phyloP scores from a whole-genome alignment of 768 basidiomycete species.

The Hygrocybe punicea region DNA sequence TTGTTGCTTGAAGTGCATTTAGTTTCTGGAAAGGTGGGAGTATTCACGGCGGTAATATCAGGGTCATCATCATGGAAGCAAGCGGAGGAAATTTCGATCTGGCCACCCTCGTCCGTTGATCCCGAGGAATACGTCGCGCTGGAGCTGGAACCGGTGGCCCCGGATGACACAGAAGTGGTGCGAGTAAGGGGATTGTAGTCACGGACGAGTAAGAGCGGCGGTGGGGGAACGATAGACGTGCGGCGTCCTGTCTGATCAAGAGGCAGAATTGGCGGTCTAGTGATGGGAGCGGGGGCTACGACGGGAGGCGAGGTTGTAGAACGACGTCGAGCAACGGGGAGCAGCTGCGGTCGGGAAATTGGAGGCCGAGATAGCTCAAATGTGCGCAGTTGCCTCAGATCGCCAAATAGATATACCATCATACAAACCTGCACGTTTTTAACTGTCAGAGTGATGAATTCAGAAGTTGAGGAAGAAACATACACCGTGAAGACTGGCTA shows the following conservation, averaged over 20 bases:
- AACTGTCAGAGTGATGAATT: background rate
- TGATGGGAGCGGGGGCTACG: conserved; percentile 14
- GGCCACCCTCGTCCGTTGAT: conserved; percentile 21
- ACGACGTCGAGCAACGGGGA: conserved; percentile 19
- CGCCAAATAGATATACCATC: conserved; percentile 77
- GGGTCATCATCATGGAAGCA: conserved; percentile 24
- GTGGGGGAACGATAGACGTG: conserved; percentile 26
- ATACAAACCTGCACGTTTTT: conserved; percentile 42
- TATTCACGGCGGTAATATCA: conserved; percentile 14
- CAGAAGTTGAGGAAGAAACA: background rate
- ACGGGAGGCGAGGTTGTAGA: conserved; percentile 21
- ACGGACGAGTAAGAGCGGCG: conserved; percentile 27
- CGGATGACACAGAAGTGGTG: conserved; percentile 17
- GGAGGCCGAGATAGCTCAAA: conserved; percentile 73
- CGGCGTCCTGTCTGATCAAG: conserved; percentile 19
- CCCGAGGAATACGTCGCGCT: conserved; percentile 23
- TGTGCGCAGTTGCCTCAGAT: conserved; percentile 70
- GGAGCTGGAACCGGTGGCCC: conserved; percentile 11
- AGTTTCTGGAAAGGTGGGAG: conserved; percentile 16
- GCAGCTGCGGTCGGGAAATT: conserved; percentile 49
- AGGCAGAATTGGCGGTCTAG: conserved; percentile 11
- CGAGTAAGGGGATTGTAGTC: conserved; percentile 20
- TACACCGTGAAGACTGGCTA: conserved; percentile 67
- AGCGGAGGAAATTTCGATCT: conserved; percentile 25
- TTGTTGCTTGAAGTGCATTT: conserved; percentile 14